Conservation (phyloP, 352 stramenopile genomes). For the Pythium volutum region DNA sequence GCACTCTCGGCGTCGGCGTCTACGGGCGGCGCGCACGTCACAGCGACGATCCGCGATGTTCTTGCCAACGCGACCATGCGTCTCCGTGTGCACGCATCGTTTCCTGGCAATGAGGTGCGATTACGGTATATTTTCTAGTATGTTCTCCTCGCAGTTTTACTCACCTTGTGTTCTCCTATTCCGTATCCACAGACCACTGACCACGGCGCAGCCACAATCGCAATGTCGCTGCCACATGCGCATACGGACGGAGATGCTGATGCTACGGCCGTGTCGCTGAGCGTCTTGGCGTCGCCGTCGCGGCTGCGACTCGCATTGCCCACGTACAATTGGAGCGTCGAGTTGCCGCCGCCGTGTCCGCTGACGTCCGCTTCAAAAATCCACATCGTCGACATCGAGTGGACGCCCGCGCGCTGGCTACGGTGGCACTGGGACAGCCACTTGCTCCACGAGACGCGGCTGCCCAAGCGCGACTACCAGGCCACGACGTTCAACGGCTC, state of each 20-base stretch:
- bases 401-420: slow-evolving; percentile 19
- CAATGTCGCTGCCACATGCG: slow-evolving; percentile 10
- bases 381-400: slow-evolving; percentile 24
- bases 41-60: neutral
- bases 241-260: too few species aligned
- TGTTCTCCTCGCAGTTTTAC: neutral
- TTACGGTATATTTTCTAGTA: neutral
- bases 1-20: slow-evolving; percentile 7
- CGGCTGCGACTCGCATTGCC: slow-evolving; percentile 9
- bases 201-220: slow-evolving; percentile 4
- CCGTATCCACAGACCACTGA: neutral
- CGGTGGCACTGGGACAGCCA: slow-evolving; percentile 27
- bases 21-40: slow-evolving; percentile 2
- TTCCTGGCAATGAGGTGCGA: slow-evolving; percentile 3
- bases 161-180: neutral
- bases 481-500: too few species aligned
- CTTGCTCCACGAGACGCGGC: slow-evolving; percentile 18
- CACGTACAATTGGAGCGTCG: slow-evolving; percentile 10
- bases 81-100: slow-evolving; percentile 18
- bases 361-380: slow-evolving; percentile 1
- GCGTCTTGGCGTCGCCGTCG: neutral
- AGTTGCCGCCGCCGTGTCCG: slow-evolving; percentile 15
- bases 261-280: slow-evolving; percentile 7
- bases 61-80: neutral
- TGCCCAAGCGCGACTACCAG: slow-evolving; percentile 1